phyloP scores from a whole-genome alignment of 352 stramenopile species.

The Thraustochytrium sp. region DNA sequence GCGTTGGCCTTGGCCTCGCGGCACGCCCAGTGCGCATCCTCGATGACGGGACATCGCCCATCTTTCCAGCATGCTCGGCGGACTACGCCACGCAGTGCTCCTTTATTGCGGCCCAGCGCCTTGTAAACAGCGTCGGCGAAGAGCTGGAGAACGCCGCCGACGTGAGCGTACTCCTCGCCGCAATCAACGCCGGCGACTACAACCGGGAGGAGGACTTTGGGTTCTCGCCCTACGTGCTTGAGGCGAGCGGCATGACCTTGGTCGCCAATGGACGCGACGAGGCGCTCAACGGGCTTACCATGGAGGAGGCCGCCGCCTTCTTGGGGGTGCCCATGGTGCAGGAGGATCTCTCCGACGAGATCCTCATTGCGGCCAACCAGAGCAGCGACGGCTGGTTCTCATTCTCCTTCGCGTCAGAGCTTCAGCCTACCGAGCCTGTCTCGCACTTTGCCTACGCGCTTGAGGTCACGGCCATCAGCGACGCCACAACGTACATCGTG shows the following conservation, averaged over 20 bases:
- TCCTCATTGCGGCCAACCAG: background rate
- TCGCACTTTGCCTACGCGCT: background rate
- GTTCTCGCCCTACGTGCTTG: background rate
- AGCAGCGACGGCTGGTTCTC: background rate
- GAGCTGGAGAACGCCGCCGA: background rate
- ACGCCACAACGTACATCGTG: background rate
- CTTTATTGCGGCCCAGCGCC: background rate
- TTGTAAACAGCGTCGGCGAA: background rate
- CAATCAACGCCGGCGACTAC: background rate
- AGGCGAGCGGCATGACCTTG: background rate
- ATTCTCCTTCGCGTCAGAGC: background rate
- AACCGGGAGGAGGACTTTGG: background rate
- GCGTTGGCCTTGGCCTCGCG: too few relatives aligned
- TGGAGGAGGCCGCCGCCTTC: background rate
- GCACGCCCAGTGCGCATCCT: background rate
- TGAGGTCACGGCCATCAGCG: background rate
- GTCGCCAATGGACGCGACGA: background rate
- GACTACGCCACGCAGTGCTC: background rate
- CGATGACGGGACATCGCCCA: background rate
- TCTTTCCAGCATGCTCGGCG: background rate
- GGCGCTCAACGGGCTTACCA: background rate
- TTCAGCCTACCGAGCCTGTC: background rate
- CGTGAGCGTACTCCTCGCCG: background rate
- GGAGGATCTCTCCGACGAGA: background rate
- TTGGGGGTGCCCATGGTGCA: background rate